These are phyloP conservation scores for Dipteronia sinensis DNA, from an alignment of 345 rosid species.

Conservation along the genomic window DNA sequence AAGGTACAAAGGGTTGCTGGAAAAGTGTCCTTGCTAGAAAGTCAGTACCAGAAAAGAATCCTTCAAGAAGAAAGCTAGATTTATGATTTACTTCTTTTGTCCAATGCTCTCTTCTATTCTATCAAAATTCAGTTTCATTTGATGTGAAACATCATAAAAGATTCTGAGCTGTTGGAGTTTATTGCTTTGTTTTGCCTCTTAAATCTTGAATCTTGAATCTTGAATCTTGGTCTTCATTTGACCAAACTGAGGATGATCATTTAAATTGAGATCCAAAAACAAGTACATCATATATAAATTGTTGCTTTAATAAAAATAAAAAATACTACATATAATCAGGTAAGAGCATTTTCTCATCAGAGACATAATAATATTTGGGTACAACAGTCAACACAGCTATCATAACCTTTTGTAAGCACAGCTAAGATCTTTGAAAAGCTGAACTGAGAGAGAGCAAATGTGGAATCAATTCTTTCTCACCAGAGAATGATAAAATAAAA, in stretches of 20 bases:
- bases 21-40: background rate
- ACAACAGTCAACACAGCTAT: too few species aligned
- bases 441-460: slow-evolving; percentile 17
- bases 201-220: background rate
- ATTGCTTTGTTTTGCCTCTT: background rate
- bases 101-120: background rate
- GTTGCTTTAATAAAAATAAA: background rate
- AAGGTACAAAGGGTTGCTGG: background rate
- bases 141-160: background rate
- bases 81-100: slow-evolving; percentile 2
- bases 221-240: background rate
- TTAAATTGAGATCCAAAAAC: too few species aligned
- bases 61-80: background rate
- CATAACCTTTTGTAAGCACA: slow-evolving; percentile 21
- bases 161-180: background rate
- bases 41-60: slow-evolving; percentile 6
- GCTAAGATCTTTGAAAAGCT: slow-evolving; percentile 34
- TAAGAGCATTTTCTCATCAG: too few species aligned
- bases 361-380: too few species aligned
- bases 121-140: background rate
- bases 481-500: too few species aligned
- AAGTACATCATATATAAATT: too few species aligned
- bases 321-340: background rate
- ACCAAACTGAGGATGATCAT: background rate
- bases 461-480: slow-evolving; percentile 37